Percentiles rank a stretch among this genome's conserved stretches.
phyloP scores from a whole-genome alignment of 345 rosid species.

The Brassica juncea region DNA sequence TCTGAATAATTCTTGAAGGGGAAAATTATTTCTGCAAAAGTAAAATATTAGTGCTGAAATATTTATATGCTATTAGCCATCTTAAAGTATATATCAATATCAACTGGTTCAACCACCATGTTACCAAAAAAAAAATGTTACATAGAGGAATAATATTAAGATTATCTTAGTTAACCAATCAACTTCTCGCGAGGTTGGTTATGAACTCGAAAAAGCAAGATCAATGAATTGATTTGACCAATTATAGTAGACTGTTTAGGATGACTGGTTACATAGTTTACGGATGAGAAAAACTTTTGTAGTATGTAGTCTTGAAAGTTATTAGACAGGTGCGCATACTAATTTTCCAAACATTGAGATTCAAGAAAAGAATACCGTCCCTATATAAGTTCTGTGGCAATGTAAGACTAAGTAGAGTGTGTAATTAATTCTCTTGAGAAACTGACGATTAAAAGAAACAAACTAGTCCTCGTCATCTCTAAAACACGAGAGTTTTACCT shows the following conservation, averaged over 20 bases:
- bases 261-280: not conserved
- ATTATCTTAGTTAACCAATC: not conserved
- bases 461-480: slow-evolving; percentile 31
- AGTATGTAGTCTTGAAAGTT: not conserved
- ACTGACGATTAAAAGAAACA: slow-evolving; percentile 12
- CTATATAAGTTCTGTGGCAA: not conserved
- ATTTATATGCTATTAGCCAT: not conserved
- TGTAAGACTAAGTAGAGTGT: not conserved
- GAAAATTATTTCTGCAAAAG: not conserved
- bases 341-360: not conserved
- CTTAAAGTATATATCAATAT: not conserved
- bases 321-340: slow-evolving; percentile 5
- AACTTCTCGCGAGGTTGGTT: not conserved
- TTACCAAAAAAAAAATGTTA: not conserved
- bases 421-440: not conserved
- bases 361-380: not conserved
- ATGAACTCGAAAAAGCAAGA: slow-evolving; percentile 1
- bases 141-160: not conserved
- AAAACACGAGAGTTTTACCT: slow-evolving; percentile 29
- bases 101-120: not conserved
- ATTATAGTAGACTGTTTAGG: not conserved
- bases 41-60: not conserved
- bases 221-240: not conserved
- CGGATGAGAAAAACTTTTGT: not conserved
- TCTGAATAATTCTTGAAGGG: not conserved